These are phyloP conservation scores for Phytophthora pseudosyringae DNA, from an alignment of 352 stramenopile species.

Conservation along the genomic window DNA sequence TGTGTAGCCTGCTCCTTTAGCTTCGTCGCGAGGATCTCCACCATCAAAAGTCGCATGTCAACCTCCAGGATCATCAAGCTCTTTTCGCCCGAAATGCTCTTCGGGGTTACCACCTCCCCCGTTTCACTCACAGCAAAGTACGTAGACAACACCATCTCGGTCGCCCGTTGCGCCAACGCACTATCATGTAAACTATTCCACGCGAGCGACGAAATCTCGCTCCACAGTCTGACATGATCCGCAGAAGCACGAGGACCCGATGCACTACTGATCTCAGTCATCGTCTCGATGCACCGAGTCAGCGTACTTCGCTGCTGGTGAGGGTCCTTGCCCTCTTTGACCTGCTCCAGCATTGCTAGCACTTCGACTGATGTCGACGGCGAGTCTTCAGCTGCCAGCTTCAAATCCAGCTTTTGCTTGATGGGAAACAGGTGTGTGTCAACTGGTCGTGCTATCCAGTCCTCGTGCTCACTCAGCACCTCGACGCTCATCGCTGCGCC, in stretches of 20 bases:
- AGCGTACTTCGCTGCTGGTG: conserved; percentile 36
- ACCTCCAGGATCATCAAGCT: conserved; percentile 62
- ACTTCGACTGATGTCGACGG: conserved; percentile 50
- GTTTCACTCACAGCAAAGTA: conserved; percentile 45
- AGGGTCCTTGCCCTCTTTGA: conserved; percentile 68
- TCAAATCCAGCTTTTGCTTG: conserved; percentile 65
- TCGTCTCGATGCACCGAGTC: conserved; percentile 29
- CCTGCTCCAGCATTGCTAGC: conserved; percentile 69
- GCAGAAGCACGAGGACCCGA: neutral
- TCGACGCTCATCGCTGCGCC: conserved; percentile 28
- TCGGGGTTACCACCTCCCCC: conserved; percentile 9
- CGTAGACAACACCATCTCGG: conserved; percentile 36
- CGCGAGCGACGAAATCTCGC: conserved; percentile 48
- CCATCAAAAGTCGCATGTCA: conserved; percentile 53
- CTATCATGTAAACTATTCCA: conserved; percentile 55
- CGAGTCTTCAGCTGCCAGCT: conserved; percentile 61
- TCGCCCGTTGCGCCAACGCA: conserved; percentile 33
- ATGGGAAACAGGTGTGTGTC: conserved; percentile 78
- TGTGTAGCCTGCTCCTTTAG: conserved; percentile 39
- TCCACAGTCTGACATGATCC: conserved; percentile 49
- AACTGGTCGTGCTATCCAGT: conserved; percentile 44
- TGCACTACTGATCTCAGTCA: conserved; percentile 21
- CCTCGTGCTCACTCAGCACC: conserved; percentile 24
- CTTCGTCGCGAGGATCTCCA: conserved; percentile 53
- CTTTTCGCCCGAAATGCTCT: conserved; percentile 46